Evolutionary conservation across 176 grass and related monocot species (phyloP).

Genomic region (Rhynchospora tenuis): DNA sequence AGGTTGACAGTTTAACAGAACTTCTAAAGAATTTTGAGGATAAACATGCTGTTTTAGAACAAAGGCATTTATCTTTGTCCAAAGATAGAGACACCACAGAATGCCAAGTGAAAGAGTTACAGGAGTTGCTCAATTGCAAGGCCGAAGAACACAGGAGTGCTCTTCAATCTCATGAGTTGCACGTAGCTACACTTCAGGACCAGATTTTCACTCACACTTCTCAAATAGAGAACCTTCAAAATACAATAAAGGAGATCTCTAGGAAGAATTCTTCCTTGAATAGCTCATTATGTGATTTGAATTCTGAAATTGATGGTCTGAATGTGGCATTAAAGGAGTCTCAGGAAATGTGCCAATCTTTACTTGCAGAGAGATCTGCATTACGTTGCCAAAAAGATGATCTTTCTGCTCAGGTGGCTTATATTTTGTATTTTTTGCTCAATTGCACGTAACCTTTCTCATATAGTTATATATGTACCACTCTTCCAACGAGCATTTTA

Average conservation of each 20-base stretch:
- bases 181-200: slow-evolving; percentile 1
- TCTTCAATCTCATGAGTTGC: slow-evolving; percentile 8
- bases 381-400: slow-evolving; percentile 20
- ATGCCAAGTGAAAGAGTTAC: slow-evolving; percentile 49
- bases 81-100: slow-evolving; percentile 51
- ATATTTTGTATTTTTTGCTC: neutral
- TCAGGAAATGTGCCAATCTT: slow-evolving; percentile 23
- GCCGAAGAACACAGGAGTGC: slow-evolving; percentile 48
- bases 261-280: slow-evolving; percentile 15
- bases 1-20: slow-evolving; percentile 57
- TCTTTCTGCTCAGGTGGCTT: slow-evolving; percentile 15
- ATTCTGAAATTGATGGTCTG: slow-evolving; percentile 5
- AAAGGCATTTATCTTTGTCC: slow-evolving; percentile 40
- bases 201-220: slow-evolving; percentile 15
- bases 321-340: slow-evolving; percentile 15
- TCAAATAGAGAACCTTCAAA: slow-evolving; percentile 16
- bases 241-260: slow-evolving; percentile 17
- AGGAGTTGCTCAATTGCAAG: slow-evolving; percentile 52
- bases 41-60: slow-evolving; percentile 55
- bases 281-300: slow-evolving; percentile 10
- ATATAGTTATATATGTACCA: neutral
- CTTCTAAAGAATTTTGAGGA: slow-evolving; percentile 50
- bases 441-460: neutral
- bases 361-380: slow-evolving; percentile 14
- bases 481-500: neutral